Conservation (phyloP, 805 yeast species). For the Tetrapisispora phaffii region DNA sequence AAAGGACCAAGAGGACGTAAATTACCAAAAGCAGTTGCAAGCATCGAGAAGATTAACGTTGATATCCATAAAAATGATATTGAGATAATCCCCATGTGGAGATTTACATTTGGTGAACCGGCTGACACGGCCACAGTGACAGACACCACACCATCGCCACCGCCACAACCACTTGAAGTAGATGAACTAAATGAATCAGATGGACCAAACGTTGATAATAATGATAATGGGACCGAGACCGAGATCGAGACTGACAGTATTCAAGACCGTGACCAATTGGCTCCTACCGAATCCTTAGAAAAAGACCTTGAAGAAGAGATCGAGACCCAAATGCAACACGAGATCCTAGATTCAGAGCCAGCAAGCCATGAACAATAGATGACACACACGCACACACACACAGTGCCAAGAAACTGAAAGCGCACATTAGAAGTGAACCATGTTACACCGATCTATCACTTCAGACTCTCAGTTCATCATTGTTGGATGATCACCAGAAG, state of each 20-base stretch:
- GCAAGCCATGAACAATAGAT: background rate
- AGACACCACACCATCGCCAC: background rate
- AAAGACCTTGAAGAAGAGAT: constrained; percentile 9
- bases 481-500: too few species aligned
- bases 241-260: constrained; percentile 1
- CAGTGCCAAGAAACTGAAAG: background rate
- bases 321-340: constrained; percentile 9
- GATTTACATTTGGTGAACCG: constrained; percentile 1
- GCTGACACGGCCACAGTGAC: background rate
- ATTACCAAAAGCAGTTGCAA: constrained; percentile 46
- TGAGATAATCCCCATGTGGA: constrained; percentile 20
- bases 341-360: constrained; percentile 5
- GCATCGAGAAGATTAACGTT: constrained; percentile 24
- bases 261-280: constrained; percentile 10
- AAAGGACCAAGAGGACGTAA: constrained; percentile 69
- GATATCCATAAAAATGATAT: constrained; percentile 12
- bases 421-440: too few species aligned
- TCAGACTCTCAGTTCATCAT: too few species aligned
- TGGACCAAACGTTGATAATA: background rate
- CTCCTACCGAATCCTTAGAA: constrained; percentile 7
- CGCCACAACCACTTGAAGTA: background rate
- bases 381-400: background rate
- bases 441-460: too few species aligned
- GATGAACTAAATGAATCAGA: background rate
- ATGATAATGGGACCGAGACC: background rate